Evolutionary conservation across 2,329 filamentous ascomycete species (phyloP), one percentile per base, ranked within the genome.

Genomic region (Pseudogymnoascus sp.): DNA sequence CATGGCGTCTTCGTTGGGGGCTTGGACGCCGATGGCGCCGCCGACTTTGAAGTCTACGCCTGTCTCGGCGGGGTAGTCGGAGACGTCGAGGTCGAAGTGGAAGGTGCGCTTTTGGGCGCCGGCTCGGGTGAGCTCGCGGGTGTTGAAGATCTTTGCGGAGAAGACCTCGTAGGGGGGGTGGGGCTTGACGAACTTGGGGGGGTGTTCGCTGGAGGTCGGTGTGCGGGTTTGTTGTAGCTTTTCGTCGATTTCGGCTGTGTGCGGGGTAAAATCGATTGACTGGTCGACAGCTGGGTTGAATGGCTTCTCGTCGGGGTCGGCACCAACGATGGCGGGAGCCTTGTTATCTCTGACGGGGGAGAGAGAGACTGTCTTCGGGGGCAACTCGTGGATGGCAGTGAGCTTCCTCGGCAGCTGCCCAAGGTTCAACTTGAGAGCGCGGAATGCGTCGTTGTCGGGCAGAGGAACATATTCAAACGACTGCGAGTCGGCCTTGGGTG

Each of bases 31-130:
- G 75, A 99, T 93, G 62, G 95, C 95, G 63, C 95, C 95, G 65
- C 95, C 95, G 16, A 99, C 95, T 74, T 93, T 93, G 82, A 98
- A 99, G 73, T 98, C 95, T 4, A 93, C 86, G 61, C 84, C 82
- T 63, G 90, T 89, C 77, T 96, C 92, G 19, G 86, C 84, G 0
- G 95, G 92, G 71, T 99, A 99, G 74, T 96, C 89, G 60, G 93
- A 97, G 61, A 99, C 89, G 72, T 99, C 95, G 51, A 99, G 85
- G 72, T 98, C 95, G 72, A 98, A 98, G 77, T 99, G 95, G 75
- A 93, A 96, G 0, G 95, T 99, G 66, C 93, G 85, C 84, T 99
- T 99, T 80, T 96, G 92, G 4, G 95, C 95, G 21, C 93, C 93
- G 23, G 85, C 81, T 74, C 86, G 89, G 11, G 95, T 99, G 73